Base-by-base conservation (phyloP, 352 stramenopile genomes). In the Pythium rishiriense region DNA sequence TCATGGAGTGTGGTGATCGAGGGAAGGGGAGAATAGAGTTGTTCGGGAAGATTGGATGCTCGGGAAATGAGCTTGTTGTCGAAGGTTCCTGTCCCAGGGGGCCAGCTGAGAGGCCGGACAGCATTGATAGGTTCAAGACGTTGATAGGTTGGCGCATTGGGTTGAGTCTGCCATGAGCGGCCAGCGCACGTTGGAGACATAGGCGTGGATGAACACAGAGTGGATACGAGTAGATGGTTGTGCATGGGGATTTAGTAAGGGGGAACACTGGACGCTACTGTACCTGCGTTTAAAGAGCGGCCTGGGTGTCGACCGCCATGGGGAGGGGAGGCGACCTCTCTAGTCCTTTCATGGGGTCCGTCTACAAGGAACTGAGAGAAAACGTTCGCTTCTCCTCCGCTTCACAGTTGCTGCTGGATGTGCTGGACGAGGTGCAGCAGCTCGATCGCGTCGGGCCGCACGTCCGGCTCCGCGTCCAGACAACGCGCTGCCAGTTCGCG, bases 401-500 rank as follows among this genome's bases (percentile, higher is more conserved):
- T 14, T 62, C 48, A 67, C 60, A 67, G 51, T 29, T 67, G 46
- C 31, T 61, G 60, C 60, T 67, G 60, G 60, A 67, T 59, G 29
- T 29, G 50, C 60, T 67, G 60, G 58, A 94, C 85, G 58, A 91
- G 75, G 31, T 69, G 72, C 42, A 92, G 70, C 54, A 94, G 68
- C 68, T 94, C 85, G 45, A 64, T 64, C 39, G 85, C 83, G 48
- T 85, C 79, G 11, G 85, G 85, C 45, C 85, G 78, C 8, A 77
- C 74, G 53, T 88, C 79, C 55, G 85, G 83, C 61, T 94, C 72
- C 24, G 79, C 67, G 64, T 90, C 71, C 29, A 93, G 58, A 68
- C 85, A 94, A 22, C 80, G 80, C 22, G 67, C 68, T 17, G 79
- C 83, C 19, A 94, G 66, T 26, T 90, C 75, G 28, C 78, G 73